Base-by-base conservation (phyloP, 1,284 basidiomycete genomes). In the Papiliotrema flavescens region DNA sequence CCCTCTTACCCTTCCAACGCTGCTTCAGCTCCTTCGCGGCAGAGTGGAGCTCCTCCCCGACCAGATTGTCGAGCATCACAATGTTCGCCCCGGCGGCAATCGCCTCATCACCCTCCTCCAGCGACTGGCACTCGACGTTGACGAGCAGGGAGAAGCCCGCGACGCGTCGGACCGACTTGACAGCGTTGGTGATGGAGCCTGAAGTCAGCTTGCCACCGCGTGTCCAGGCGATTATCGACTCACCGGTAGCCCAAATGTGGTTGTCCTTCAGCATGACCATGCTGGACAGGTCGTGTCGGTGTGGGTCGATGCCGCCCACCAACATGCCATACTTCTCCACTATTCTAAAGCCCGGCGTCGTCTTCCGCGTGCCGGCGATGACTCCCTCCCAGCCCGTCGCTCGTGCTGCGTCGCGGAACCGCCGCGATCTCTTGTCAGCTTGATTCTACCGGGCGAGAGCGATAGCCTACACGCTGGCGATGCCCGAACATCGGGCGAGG, bases 201-300 rank as follows among this genome's bases (percentile, higher is more conserved):
- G 61, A 11, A 4, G 32, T 51, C 32, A 44, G 28, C 14, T 6
- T 11, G 2, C 14, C 6, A 37, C 24, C 11, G 13, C 23, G 11
- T 5, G 5, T 49, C n/a, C n/a, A 11, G 13, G 17, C 22, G 13
- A 17, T 35, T 41, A 24, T 3, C 13, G 14, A 67, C 80, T 63
- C 65, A 86, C 91, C 92, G 26, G 87, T 90, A 7, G 92, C 94
- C 94, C 93, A 98, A 70, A 98, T 92, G 72, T 98, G 96, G 74
- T 98, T 98, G 72, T 98, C 95, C 78, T 98, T 98, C 69, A 99
- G 85, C 95, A 98, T 98, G 71, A 99, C 95, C 95, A 98, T 98
- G 73, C 89, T 91, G 37, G 89, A 93, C 34, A 98, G 81, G 76
- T 98, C 94, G 69, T 97, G 89, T n/a, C 96, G 83, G 79, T 98